Percentiles rank a stretch among this genome's conserved stretches.
phyloP scores from a whole-genome alignment of 2,329 filamentous ascomycete species.

The Penicillium sp. region DNA sequence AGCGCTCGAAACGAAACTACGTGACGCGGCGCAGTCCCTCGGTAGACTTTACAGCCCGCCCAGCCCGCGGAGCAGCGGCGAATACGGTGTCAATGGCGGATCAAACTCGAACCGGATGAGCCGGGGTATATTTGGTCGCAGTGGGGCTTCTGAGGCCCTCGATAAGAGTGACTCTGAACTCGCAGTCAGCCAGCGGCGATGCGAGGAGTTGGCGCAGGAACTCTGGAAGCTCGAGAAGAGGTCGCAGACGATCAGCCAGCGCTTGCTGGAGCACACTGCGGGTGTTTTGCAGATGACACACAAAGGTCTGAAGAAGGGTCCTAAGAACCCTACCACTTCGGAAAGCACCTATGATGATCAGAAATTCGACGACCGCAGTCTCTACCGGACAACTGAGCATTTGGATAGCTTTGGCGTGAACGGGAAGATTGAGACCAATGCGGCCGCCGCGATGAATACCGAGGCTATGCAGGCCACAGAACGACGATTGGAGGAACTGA shows the following conservation, averaged over 20 bases:
- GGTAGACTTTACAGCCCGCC: slow-evolving; percentile 73
- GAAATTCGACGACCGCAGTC: slow-evolving; percentile 73
- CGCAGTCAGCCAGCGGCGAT: slow-evolving; percentile 71
- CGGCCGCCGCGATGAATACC: slow-evolving; percentile 20
- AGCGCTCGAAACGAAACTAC: slow-evolving; percentile 86
- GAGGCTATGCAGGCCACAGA: slow-evolving; percentile 63
- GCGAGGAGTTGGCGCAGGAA: slow-evolving; percentile 79
- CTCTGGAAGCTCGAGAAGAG: slow-evolving; percentile 77
- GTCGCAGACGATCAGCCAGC: slow-evolving; percentile 70
- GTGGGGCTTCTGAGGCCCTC: slow-evolving; percentile 38
- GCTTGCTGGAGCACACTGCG: slow-evolving; percentile 84
- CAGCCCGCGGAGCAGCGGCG: slow-evolving; percentile 52
- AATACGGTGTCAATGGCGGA: slow-evolving; percentile 30
- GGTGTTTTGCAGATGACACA: slow-evolving; percentile 90
- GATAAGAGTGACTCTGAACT: slow-evolving; percentile 71
- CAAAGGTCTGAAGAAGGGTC: slow-evolving; percentile 65
- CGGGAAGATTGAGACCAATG: slow-evolving; percentile 21
- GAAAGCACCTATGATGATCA: slow-evolving; percentile 70
- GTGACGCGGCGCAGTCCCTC: slow-evolving; percentile 87
- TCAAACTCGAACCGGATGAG: slow-evolving; percentile 50
- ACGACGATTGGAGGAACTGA: slow-evolving; percentile 66
- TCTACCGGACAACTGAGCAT: slow-evolving; percentile 69
- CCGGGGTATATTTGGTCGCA: slow-evolving; percentile 51
- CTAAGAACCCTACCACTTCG: slow-evolving; percentile 59
- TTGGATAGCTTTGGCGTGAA: slow-evolving; percentile 51